Conservation (phyloP, 306 rosid species). For the Quercus suber region DNA sequence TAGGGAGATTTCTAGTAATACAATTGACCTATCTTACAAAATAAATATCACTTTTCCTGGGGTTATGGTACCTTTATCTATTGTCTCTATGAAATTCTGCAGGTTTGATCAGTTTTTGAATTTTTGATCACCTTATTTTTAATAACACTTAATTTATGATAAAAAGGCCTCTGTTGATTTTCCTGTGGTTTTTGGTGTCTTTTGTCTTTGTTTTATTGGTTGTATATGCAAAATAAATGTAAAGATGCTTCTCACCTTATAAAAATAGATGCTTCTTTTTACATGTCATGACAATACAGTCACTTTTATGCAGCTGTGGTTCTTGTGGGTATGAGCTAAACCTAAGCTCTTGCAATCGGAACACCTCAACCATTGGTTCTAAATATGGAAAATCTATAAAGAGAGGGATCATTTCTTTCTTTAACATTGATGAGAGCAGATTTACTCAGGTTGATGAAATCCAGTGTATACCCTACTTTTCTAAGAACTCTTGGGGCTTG, state of each 20-base stretch:
- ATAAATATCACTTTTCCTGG: not conserved
- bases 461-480: slow-evolving; percentile 65
- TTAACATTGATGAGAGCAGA: slow-evolving; percentile 71
- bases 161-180: not conserved
- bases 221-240: not conserved
- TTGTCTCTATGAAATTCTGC: not conserved
- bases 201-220: not conserved
- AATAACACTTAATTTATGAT: not conserved
- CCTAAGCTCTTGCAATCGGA: slow-evolving; percentile 69
- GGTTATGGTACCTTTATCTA: not conserved
- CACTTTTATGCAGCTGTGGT: slow-evolving; percentile 69
- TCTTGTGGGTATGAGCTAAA: slow-evolving; percentile 81
- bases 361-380: slow-evolving; percentile 68
- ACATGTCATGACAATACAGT: not conserved
- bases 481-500: slow-evolving; percentile 67
- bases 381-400: slow-evolving; percentile 85
- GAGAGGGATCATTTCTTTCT: slow-evolving; percentile 79
- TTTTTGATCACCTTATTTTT: not conserved
- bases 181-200: not conserved
- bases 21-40: not conserved
- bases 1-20: not conserved
- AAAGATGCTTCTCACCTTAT: not conserved
- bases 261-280: not conserved
- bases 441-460: slow-evolving; percentile 71
- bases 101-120: not conserved